Conservation (phyloP, 1,284 basidiomycete species). For the Ustilago xerochloae region DNA sequence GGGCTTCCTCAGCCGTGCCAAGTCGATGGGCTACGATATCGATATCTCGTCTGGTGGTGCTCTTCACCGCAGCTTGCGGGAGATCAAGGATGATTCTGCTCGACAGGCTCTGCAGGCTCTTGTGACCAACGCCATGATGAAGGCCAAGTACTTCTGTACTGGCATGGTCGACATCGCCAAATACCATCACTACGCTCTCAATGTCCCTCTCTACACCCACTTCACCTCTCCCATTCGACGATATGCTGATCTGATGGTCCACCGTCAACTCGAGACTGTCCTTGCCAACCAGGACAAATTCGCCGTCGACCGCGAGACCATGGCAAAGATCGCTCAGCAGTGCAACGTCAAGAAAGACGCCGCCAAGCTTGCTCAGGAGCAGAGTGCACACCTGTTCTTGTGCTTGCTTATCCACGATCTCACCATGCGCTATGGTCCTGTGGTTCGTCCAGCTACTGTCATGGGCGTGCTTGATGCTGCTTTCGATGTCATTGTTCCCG, state of each 20-base stretch:
- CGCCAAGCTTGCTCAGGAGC: constrained; percentile 90
- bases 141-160: constrained; percentile 96
- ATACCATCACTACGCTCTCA: constrained; percentile 92
- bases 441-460: constrained; percentile 85
- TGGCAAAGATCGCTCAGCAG: constrained; percentile 91
- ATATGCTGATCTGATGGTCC: constrained; percentile 94
- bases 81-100: constrained; percentile 73
- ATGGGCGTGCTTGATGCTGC: constrained; percentile 93
- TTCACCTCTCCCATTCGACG: constrained; percentile 76
- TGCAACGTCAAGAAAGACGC: constrained; percentile 83
- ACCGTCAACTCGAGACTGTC: constrained; percentile 94
- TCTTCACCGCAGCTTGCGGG: constrained; percentile 83
- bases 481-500: constrained; percentile 91
- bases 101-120: constrained; percentile 82
- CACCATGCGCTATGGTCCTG: constrained; percentile 92
- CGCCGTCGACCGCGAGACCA: constrained; percentile 93
- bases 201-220: constrained; percentile 92
- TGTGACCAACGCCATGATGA: constrained; percentile 86
- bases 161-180: constrained; percentile 99
- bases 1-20: constrained; percentile 71
- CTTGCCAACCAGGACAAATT: constrained; percentile 81
- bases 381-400: constrained; percentile 92
- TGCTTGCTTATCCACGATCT: constrained; percentile 92
- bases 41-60: constrained; percentile 83
- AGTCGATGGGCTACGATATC: constrained; percentile 78